Percentiles rank a stretch among this genome's conserved stretches.
Evolutionary conservation across 441 rosid species (phyloP).

Genomic region (Arabidopsis hybrid): DNA sequence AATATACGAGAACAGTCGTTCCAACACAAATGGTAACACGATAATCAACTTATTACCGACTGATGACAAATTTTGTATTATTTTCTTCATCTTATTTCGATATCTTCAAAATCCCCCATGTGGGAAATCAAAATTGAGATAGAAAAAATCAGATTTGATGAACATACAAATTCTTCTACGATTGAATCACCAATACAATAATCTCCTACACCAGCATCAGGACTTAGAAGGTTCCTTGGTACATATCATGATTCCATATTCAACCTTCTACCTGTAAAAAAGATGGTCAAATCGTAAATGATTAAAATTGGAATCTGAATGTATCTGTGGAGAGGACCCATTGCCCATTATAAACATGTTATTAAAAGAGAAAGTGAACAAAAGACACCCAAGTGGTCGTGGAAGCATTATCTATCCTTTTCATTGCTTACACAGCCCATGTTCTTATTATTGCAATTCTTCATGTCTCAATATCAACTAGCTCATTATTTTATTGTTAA

Average conservation of each 20-base stretch:
- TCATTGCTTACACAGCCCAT: constrained; percentile 29
- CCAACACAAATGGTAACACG: no score
- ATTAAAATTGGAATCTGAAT: constrained; percentile 16
- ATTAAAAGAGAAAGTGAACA: constrained; percentile 28
- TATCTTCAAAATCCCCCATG: no score
- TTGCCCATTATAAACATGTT: constrained; percentile 31
- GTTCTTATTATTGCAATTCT: constrained; percentile 22
- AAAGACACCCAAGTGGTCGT: constrained; percentile 37
- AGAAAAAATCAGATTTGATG: no score
- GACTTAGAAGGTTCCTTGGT: neutral
- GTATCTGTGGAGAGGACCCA: constrained; percentile 28
- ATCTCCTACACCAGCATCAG: neutral
- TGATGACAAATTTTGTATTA: no score
- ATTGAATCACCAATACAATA: constrained; percentile 11
- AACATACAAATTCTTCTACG: neutral
- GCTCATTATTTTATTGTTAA: neutral
- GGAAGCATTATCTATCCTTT: constrained; percentile 28
- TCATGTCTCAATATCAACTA: constrained; percentile 22
- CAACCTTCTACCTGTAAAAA: neutral
- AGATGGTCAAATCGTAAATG: neutral
- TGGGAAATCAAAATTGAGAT: no score
- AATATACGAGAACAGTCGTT: no score
- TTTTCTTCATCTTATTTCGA: no score
- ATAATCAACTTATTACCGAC: no score
- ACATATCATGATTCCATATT: neutral